Evolutionary conservation across 208 protist genomes (phyloP).

Genomic region (Herpetomonas samuelpessoai): DNA sequence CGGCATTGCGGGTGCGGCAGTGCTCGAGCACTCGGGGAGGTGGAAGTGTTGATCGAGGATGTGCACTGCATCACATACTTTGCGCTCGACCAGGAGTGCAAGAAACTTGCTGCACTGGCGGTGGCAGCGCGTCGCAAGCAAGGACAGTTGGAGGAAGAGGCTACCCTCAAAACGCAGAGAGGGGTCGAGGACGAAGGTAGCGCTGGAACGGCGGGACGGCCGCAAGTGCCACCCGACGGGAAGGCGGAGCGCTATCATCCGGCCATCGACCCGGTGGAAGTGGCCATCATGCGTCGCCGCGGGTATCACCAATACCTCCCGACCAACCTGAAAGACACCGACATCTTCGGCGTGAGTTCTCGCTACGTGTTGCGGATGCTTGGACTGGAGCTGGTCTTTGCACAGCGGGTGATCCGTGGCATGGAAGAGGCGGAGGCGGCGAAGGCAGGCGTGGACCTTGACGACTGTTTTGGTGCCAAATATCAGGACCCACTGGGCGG

Average conservation of each 20-base stretch:
- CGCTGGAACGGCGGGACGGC: background rate
- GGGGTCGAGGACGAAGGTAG: background rate
- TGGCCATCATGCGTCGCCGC: constrained; percentile 17
- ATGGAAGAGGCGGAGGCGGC: constrained; percentile 32
- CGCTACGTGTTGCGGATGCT: constrained; percentile 65
- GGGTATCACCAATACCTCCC: constrained; percentile 30
- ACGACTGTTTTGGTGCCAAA: background rate
- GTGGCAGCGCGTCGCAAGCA: background rate
- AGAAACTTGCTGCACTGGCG: background rate
- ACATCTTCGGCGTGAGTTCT: constrained; percentile 30
- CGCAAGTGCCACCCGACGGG: background rate
- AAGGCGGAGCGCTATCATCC: constrained; percentile 6
- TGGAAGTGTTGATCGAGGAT: background rate
- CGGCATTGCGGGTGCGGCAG: background rate
- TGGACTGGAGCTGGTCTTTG: constrained; percentile 71
- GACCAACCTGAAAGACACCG: constrained; percentile 23
- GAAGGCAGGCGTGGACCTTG: constrained; percentile 12
- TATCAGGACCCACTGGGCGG: background rate
- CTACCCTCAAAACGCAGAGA: background rate
- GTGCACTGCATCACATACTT: background rate
- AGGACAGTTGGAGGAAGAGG: background rate
- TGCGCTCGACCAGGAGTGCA: background rate
- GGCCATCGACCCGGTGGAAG: constrained; percentile 29
- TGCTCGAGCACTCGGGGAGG: background rate
- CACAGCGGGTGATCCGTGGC: constrained; percentile 29